Evolutionary conservation across 768 basidiomycete species (phyloP), one percentile per base, ranked within the genome.

Genomic region (Sarcodon aspratus): DNA sequence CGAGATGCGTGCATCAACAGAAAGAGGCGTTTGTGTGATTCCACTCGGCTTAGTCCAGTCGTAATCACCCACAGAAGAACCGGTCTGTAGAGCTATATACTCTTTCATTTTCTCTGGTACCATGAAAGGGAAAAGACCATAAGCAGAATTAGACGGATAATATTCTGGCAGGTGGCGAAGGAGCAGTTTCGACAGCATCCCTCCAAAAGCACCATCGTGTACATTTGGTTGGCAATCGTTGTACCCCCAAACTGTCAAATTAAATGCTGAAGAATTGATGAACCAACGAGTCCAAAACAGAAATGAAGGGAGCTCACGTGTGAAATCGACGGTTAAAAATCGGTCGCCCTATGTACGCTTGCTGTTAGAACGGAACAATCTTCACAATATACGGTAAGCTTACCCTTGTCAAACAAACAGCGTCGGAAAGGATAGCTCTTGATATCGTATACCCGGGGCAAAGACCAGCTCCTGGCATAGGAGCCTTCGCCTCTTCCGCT

Each of bases 391-490:
- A 11, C 15, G 36, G n/a, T 9, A 7, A 11, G 36, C 27, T 5
- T 31, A 3, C 60, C 33, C 88, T 77, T 32, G 75, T 78, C 50
- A 91, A 68, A 52, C 73, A 78, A 34, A 89, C 80, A 1, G 86
- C 87, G 59, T 89, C 86, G 9, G 80, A 72, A 11, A 93, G 69
- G 53, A 93, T 91, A n/a, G 86, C 84, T 40, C 89, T 73, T 7
- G 86, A 86, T 54, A 87, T 82, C 5, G 89, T 90, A 66, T 80
- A 89, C 27, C 86, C 85, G 5, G 86, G 86, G 60, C 86, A 89
- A 5, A 90, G 60, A 9, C 87, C 88, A 6, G 84, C 80, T 7
- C 86, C 89, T 1, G 78, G 73, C 18, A 70, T 69, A 6, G 79
- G 74, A 52, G 2, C 46, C 58, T 89, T 90, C 2, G 82, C 58